Evolutionary conservation across 208 protist genomes (phyloP).

Genomic region (Vickermania ingenoplastis): DNA sequence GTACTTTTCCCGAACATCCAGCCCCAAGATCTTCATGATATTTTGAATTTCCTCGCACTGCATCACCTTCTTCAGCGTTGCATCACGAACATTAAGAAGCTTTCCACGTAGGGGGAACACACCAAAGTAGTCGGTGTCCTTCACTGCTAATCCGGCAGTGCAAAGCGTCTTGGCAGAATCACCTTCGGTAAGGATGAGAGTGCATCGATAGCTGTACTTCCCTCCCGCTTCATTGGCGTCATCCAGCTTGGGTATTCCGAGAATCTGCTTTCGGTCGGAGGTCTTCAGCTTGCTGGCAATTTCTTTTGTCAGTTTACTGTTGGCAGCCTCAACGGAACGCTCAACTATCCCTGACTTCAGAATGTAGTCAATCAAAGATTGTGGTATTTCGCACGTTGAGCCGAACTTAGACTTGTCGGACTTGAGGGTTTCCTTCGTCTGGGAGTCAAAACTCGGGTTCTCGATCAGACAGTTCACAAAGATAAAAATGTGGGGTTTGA

Average conservation of each 20-base stretch:
- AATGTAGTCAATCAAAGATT: conserved; percentile 93
- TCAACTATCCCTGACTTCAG: conserved; percentile 94
- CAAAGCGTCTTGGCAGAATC: conserved; percentile 98
- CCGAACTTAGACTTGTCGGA: conserved; percentile 94
- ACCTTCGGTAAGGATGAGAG: conserved; percentile 99
- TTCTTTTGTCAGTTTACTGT: conserved; percentile 92
- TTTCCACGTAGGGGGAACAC: conserved; percentile 99
- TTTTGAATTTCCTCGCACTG: conserved; percentile 94
- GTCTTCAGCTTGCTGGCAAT: conserved; percentile 77
- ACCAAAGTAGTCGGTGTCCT: conserved; percentile 98
- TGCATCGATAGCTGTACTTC: conserved; percentile 93
- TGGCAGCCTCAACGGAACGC: conserved; percentile 91
- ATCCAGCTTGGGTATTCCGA: conserved; percentile 99
- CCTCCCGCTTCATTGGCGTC: conserved; percentile 99
- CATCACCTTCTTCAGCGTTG: conserved; percentile 88
- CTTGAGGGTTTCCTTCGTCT: conserved; percentile 99
- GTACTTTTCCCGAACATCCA: conserved; percentile 92
- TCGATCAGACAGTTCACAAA: conserved; percentile 99
- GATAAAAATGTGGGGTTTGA: conserved; percentile 98
- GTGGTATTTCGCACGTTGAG: conserved; percentile 91
- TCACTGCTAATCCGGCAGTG: conserved; percentile 95
- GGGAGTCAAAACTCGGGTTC: conserved; percentile 99
- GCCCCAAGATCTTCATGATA: conserved; percentile 94
- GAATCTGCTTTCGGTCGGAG: conserved; percentile 73
- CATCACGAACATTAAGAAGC: conserved; percentile 99